Conservation (phyloP, 2,329 filamentous ascomycete genomes). For the Cadophora malorum region DNA sequence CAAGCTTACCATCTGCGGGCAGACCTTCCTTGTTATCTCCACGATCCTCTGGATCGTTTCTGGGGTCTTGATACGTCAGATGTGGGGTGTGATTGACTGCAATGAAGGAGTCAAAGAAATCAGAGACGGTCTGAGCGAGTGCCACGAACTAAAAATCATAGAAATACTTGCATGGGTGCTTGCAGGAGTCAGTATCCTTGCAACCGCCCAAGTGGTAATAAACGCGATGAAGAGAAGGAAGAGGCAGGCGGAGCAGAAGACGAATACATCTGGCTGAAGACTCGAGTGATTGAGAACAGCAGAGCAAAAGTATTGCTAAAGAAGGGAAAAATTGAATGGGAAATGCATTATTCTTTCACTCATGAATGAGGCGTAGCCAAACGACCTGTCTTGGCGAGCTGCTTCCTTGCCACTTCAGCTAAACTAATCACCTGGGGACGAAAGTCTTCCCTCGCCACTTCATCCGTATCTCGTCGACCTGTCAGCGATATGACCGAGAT, state of each 20-base stretch:
- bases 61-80: slow-evolving; percentile 33
- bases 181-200: slow-evolving; percentile 26
- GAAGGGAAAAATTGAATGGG: not conserved
- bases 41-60: slow-evolving; percentile 34
- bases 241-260: slow-evolving; percentile 27
- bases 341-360: not conserved
- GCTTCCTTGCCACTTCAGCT: not conserved
- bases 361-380: not conserved
- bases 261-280: slow-evolving; percentile 22
- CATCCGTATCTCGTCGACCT: not conserved
- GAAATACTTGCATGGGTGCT: slow-evolving; percentile 34
- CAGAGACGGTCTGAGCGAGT: slow-evolving; percentile 33
- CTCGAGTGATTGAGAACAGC: not conserved
- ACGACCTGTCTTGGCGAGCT: not conserved
- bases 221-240: slow-evolving; percentile 33
- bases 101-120: slow-evolving; percentile 28
- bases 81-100: slow-evolving; percentile 34
- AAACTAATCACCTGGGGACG: not conserved
- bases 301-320: not conserved
- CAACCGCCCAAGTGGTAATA: slow-evolving; percentile 30
- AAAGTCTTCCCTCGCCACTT: not conserved
- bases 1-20: not conserved
- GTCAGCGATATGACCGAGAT: slow-evolving; percentile 3
- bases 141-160: slow-evolving; percentile 35
- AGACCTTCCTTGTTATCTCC: slow-evolving; percentile 32